Conservation (phyloP, 1,284 basidiomycete species). For the Bondarzewia mesenterica region DNA sequence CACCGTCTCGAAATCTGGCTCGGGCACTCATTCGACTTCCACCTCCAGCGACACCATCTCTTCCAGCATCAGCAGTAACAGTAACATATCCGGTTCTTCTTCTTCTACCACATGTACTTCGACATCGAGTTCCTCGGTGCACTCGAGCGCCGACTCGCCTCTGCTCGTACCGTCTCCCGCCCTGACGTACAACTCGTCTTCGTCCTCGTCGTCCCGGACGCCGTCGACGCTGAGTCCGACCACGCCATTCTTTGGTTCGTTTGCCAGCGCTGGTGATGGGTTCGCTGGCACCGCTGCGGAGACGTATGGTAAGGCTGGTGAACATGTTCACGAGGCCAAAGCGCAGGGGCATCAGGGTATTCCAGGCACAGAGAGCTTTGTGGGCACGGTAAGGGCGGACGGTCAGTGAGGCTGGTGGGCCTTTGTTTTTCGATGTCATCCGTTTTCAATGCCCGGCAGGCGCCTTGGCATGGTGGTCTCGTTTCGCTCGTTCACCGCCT, state of each 20-base stretch:
- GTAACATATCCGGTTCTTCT: constrained; percentile 5
- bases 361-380: background rate
- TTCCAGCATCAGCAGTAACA: background rate
- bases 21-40: background rate
- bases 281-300: constrained; percentile 17
- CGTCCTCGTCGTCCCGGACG: constrained; percentile 21
- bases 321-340: background rate
- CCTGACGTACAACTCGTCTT: constrained; percentile 22
- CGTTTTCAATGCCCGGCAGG: background rate
- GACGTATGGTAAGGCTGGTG: background rate
- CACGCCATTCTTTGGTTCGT: constrained; percentile 29
- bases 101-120: constrained; percentile 1
- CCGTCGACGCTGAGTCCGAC: constrained; percentile 28
- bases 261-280: constrained; percentile 19
- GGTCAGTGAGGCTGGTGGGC: background rate
- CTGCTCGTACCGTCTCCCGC: constrained; percentile 25
- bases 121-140: background rate
- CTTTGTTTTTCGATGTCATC: background rate
- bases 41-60: background rate
- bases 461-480: background rate
- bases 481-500: background rate
- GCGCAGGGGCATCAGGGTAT: background rate
- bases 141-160: constrained; percentile 17
- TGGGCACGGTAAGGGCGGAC: background rate
- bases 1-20: background rate